Base-by-base conservation (phyloP, 345 rosid genomes). In the Corymbia maculata region DNA sequence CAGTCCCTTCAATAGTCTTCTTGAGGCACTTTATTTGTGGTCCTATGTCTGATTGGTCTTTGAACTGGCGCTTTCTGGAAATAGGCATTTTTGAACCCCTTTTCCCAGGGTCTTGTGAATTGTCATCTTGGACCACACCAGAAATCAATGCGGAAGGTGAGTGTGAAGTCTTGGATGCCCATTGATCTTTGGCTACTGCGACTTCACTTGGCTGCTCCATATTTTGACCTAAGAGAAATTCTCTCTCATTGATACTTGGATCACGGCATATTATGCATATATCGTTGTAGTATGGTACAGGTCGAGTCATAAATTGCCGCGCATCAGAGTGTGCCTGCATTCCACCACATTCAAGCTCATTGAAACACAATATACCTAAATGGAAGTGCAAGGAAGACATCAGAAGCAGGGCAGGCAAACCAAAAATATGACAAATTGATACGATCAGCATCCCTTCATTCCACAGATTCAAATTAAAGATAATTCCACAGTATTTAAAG, bases 231-330 rank as follows among this genome's bases (percentile, higher is more conserved):
- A 90, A 90, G 90, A 92, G 92, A 91, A 94, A 90, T 44, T 92
- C 95, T 87, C 80, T 91, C 36, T 93, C 95, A 59, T 91, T 94
- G 28, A 90, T 51, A 66, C 87, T 91, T 44, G 89, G 89, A 90
- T 92, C 92, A 80, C 90, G 92, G 89, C 95, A 96, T 88, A 96
- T 94, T 61, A 92, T 87, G 88, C 96, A 95, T 88, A 95, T 87
- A 89, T 95, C 97, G 89, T 92, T 97, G 85, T 92, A 96, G 92
- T 95, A 95, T 6, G 98, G 98, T 86, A 95, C 89, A 52, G 97
- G 97, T 22, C 98, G 92, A 49, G 94, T 93, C 99, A 96, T 95
- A 92, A 94, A 94, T 88, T 97, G 98, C 11, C 95, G 92, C 0
- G 96, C 95, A 88, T 95, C 96, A 45, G 94, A 90, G 89, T 94